phyloP scores from a whole-genome alignment of 202 grass and related monocot genomes.

The Zizania palustris region DNA sequence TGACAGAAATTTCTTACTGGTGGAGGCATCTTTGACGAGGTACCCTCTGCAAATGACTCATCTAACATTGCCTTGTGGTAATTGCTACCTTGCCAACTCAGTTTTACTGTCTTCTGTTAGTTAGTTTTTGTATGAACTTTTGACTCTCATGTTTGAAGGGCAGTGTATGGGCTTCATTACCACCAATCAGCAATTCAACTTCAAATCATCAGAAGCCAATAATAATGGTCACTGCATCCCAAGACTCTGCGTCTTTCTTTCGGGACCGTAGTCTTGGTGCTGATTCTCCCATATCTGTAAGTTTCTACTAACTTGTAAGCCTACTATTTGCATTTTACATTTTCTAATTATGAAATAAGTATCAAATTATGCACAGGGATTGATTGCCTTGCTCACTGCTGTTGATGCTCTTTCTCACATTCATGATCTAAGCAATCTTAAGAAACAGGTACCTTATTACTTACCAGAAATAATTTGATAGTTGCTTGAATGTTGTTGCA shows the following conservation, averaged over 20 bases:
- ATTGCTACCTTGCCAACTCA: constrained; percentile 12
- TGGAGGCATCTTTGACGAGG: constrained; percentile 15
- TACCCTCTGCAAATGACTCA: neutral
- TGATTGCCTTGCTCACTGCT: constrained; percentile 95
- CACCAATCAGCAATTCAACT: constrained; percentile 70
- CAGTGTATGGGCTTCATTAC: constrained; percentile 98
- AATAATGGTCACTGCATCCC: constrained; percentile 72
- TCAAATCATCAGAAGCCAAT: constrained; percentile 62
- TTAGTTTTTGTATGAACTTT: constrained; percentile 41
- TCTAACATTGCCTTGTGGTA: neutral
- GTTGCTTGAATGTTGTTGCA: constrained; percentile 23
- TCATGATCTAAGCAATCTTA: constrained; percentile 67
- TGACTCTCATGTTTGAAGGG: constrained; percentile 75
- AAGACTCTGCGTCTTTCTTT: constrained; percentile 91
- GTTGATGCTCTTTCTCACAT: constrained; percentile 94
- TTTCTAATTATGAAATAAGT: constrained; percentile 19
- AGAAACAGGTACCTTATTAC: constrained; percentile 79
- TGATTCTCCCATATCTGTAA: constrained; percentile 97
- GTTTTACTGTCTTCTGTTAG: constrained; percentile 8
- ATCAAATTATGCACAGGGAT: constrained; percentile 59
- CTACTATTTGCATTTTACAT: neutral
- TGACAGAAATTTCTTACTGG: constrained; percentile 12
- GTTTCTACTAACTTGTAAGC: constrained; percentile 30
- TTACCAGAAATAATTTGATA: neutral
- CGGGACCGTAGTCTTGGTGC: constrained; percentile 82